These are phyloP conservation scores for Porcisia deanei DNA, from an alignment of 208 protist genomes.

Conservation along the genomic window DNA sequence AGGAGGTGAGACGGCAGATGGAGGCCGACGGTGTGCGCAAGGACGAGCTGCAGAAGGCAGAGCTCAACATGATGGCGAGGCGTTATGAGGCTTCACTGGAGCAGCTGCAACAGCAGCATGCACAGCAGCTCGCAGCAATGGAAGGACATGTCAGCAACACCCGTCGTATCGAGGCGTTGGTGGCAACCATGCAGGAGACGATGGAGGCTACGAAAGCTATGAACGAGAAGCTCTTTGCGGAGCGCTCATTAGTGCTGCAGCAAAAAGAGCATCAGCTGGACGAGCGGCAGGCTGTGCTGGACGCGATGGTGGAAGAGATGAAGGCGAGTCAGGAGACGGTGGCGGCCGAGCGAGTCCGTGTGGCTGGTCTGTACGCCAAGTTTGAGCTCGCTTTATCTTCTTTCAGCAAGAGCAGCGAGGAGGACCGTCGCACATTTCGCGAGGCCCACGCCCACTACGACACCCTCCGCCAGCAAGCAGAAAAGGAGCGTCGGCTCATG, in stretches of 20 bases:
- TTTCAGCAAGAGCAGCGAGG: conserved; percentile 68
- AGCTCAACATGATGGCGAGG: conserved; percentile 67
- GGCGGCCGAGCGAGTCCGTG: conserved; percentile 66
- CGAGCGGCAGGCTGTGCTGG: conserved; percentile 56
- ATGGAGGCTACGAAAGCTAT: conserved; percentile 70
- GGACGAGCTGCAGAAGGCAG: conserved; percentile 69
- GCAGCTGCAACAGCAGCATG: conserved; percentile 58
- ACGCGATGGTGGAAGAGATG: conserved; percentile 66
- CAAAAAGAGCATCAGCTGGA: conserved; percentile 58
- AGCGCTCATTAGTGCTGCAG: conserved; percentile 56
- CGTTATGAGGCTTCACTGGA: conserved; percentile 63
- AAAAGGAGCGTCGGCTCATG: conserved; percentile 81
- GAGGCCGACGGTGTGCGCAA: conserved; percentile 64
- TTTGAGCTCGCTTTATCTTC: conserved; percentile 74
- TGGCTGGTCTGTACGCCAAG: conserved; percentile 67
- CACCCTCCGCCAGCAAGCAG: conserved; percentile 77
- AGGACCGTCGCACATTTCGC: conserved; percentile 71
- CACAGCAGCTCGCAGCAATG: conserved; percentile 52
- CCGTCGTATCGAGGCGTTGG: conserved; percentile 58
- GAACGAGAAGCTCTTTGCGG: conserved; percentile 66
- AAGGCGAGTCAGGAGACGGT: conserved; percentile 57
- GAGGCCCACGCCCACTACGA: conserved; percentile 75
- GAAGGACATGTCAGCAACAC: conserved; percentile 69
- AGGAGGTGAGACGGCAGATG: conserved; percentile 71
- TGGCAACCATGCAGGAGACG: conserved; percentile 58